Evolutionary conservation across 139 green algal species (phyloP).

Genomic region (Chlorella sp.): DNA sequence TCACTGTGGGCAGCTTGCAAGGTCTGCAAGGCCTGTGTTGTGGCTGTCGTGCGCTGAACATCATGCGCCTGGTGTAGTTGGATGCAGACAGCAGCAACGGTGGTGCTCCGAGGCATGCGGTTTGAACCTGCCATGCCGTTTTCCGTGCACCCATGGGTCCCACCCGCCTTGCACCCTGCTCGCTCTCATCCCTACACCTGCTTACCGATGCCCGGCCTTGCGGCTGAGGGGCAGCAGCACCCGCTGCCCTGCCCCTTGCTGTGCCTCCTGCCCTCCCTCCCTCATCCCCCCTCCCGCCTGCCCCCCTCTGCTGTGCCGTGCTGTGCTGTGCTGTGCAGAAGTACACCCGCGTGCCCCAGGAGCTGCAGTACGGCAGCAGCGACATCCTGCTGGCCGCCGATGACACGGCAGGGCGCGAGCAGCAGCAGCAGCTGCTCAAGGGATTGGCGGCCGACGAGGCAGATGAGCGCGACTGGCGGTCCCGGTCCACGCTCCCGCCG

Average conservation of each 20-base stretch:
- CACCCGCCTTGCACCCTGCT: too few relatives aligned
- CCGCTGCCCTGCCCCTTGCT: neutral
- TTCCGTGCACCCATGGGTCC: too few relatives aligned
- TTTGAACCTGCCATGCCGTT: too few relatives aligned
- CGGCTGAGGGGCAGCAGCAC: neutral
- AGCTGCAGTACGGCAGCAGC: slow-evolving; percentile 68
- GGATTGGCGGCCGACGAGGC: slow-evolving; percentile 57
- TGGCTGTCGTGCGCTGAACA: too few relatives aligned
- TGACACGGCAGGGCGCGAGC: slow-evolving; percentile 63
- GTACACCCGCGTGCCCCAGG: slow-evolving; percentile 64
- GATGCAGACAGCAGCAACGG: too few relatives aligned
- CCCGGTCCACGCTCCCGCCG: slow-evolving; percentile 35
- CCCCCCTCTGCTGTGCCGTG: neutral
- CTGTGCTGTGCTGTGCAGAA: slow-evolving; percentile 52
- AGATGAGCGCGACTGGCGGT: slow-evolving; percentile 78
- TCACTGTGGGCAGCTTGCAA: neutral
- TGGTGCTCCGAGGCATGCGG: too few relatives aligned
- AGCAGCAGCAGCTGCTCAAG: slow-evolving; percentile 65
- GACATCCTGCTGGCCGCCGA: slow-evolving; percentile 73
- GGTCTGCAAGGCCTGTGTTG: too few relatives aligned
- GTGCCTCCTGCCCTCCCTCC: neutral
- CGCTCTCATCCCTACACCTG: neutral
- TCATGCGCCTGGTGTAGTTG: too few relatives aligned
- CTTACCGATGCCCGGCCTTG: neutral
- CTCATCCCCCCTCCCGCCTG: neutral